Evolutionary conservation across 495 filamentous ascomycete species (phyloP).

Genomic region (Aspergillus biplanus): DNA sequence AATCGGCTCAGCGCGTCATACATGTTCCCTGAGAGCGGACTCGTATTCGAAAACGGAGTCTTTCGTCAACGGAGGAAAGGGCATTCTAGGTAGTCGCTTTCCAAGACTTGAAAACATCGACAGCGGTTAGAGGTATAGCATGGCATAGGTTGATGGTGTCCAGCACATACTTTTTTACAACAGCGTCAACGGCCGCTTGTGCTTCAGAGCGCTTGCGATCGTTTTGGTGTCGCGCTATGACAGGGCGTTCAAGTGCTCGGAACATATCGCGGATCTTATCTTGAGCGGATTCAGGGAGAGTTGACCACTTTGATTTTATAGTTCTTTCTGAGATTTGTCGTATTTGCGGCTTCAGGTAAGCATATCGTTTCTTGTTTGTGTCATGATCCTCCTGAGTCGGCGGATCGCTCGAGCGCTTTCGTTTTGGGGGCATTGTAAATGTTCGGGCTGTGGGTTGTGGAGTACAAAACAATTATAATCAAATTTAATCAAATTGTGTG

Average conservation of each 20-base stretch:
- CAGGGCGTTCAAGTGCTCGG: constrained; percentile 55
- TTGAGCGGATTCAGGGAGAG: constrained; percentile 53
- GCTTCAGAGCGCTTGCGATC: constrained; percentile 59
- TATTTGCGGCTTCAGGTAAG: constrained; percentile 52
- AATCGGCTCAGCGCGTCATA: constrained; percentile 25
- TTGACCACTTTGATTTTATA: constrained; percentile 63
- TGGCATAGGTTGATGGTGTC: neutral
- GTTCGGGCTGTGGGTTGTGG: neutral
- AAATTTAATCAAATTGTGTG: neutral
- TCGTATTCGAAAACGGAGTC: constrained; percentile 65
- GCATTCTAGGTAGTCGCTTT: constrained; percentile 57
- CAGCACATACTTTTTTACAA: constrained; percentile 48
- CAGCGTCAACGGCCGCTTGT: constrained; percentile 53
- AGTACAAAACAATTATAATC: neutral
- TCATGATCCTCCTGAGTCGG: constrained; percentile 29
- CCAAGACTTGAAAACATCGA: constrained; percentile 37
- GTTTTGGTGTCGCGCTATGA: constrained; percentile 57
- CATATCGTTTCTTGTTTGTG: constrained; percentile 38
- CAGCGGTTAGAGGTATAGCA: neutral
- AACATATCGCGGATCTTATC: constrained; percentile 58
- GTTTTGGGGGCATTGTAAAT: constrained; percentile 40
- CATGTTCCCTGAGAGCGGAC: constrained; percentile 60
- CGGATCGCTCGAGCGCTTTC: constrained; percentile 35
- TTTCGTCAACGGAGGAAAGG: constrained; percentile 61
- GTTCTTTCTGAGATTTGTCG: constrained; percentile 57